Evolutionary conservation across 1,284 basidiomycete genomes (phyloP), one percentile per base, ranked within the genome.

Genomic region (Tylopilus orsonianus): DNA sequence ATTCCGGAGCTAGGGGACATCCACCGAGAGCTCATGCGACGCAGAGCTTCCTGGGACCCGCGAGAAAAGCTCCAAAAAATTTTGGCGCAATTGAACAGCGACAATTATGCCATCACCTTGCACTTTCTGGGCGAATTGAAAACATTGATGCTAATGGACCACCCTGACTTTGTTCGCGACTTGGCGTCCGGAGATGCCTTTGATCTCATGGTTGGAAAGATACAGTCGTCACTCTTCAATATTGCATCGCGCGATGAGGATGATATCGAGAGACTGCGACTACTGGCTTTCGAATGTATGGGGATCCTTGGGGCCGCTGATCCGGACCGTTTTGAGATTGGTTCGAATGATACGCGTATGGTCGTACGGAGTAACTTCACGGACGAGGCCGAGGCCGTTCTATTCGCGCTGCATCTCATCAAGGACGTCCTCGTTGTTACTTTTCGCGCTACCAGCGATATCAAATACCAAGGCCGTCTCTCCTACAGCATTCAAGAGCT

Each of bases 271-370:
- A 62, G 77, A 6, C 63, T 94, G 32, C 81, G 82, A 16, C 71
- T 82, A 35, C 68, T 90, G 16, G 85, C 90, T 0, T 94, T 90
- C 61, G 91, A 97, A 62, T 97, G 93, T 65, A 83, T 99, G 43
- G 94, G 96, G 1, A 80, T 92, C n/a, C 70, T 99, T 5, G 97
- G 97, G 6, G 97, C 97, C 1, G 79, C 97, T 16, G 97, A 99
- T 69, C 95, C 97, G 1, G 97, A 99, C 72, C 82, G 97, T 48
- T 88, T 93, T 62, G 88, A 93, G 54, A 74, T 90, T 34, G 71
- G 71, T 1, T 65, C 76, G 32, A 76, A 78, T 27, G 84, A 88
- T 53, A 70, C 79, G 3, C 78, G 81, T 33, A 85, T 90, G 70
- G 79, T 92, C 32, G 78, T 98, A 44, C 74, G 86, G 48, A 80